Conservation (phyloP, 148 eudicot species). For the Camellia lanceoleosa region DNA sequence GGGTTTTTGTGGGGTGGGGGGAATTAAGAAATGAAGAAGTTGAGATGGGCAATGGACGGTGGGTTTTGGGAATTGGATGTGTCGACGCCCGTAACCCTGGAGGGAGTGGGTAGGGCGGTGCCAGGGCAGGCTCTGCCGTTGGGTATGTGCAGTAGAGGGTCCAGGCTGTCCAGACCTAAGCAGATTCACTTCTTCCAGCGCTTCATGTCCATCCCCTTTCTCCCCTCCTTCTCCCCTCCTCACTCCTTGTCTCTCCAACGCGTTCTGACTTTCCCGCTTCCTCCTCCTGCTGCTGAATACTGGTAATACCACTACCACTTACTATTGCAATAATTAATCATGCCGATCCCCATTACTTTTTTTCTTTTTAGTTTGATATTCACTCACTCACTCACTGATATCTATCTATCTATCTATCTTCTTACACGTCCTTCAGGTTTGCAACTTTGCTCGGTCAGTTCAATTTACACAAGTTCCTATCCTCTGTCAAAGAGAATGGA, state of each 20-base stretch:
- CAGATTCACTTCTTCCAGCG: constrained; percentile 78
- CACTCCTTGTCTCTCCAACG: constrained; percentile 64
- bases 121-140: constrained; percentile 55
- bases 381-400: constrained; percentile 18
- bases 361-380: constrained; percentile 9
- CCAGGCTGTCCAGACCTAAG: constrained; percentile 57
- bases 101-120: constrained; percentile 64
- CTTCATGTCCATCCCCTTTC: constrained; percentile 63
- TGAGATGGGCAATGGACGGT: constrained; percentile 79
- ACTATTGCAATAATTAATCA: not conserved
- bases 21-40: constrained; percentile 45
- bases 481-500: constrained; percentile 39
- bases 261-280: constrained; percentile 46
- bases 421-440: constrained; percentile 58
- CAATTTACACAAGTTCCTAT: constrained; percentile 66
- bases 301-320: constrained; percentile 27
- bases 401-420: constrained; percentile 3
- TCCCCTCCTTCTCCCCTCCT: constrained; percentile 42
- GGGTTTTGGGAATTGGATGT: constrained; percentile 72
- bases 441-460: constrained; percentile 71
- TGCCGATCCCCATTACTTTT: not conserved
- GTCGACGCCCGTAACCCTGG: constrained; percentile 68
- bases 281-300: constrained; percentile 20
- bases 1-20: not conserved
- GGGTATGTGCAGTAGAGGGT: constrained; percentile 60